phyloP scores from a whole-genome alignment of 345 rosid genomes.

The Lepidium africanum region DNA sequence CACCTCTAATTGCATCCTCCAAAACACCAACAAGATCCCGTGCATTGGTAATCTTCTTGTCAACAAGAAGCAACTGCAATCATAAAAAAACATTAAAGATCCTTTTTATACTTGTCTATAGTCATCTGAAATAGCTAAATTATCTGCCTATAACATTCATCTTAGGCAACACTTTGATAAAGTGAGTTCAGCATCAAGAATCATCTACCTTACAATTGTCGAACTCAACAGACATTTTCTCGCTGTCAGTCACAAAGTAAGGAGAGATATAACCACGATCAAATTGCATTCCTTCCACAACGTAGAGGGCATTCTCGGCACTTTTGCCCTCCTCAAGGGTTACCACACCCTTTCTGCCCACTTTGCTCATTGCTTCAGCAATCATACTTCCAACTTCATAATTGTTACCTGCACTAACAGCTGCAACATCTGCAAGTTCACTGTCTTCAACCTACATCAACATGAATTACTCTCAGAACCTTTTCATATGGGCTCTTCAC shows the following conservation, averaged over 20 bases:
- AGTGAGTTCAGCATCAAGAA: neutral
- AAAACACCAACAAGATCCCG: constrained; percentile 78
- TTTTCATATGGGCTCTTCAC: neutral
- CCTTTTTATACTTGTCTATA: neutral
- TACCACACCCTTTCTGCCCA: constrained; percentile 95
- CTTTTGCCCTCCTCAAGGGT: constrained; percentile 99
- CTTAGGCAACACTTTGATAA: neutral
- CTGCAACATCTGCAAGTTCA: constrained; percentile 98
- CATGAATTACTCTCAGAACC: constrained; percentile 3
- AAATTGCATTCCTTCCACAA: constrained; percentile 99
- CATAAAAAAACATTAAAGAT: neutral
- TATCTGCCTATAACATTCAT: neutral
- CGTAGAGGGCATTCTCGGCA: constrained; percentile 90
- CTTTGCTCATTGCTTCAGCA: constrained; percentile 97
- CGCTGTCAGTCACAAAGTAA: constrained; percentile 91
- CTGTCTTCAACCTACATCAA: constrained; percentile 84
- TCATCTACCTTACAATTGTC: constrained; percentile 89
- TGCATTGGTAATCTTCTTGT: constrained; percentile 93
- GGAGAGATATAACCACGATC: constrained; percentile 99
- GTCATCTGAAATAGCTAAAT: neutral
- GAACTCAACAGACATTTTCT: constrained; percentile 94
- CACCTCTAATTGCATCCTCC: constrained; percentile 88
- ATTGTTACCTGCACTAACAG: constrained; percentile 97
- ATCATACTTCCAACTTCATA: constrained; percentile 93
- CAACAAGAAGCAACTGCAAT: constrained; percentile 90